Evolutionary conservation across 1,139 yeast genomes (phyloP).

Genomic region (Lodderomyces beijingensis): DNA sequence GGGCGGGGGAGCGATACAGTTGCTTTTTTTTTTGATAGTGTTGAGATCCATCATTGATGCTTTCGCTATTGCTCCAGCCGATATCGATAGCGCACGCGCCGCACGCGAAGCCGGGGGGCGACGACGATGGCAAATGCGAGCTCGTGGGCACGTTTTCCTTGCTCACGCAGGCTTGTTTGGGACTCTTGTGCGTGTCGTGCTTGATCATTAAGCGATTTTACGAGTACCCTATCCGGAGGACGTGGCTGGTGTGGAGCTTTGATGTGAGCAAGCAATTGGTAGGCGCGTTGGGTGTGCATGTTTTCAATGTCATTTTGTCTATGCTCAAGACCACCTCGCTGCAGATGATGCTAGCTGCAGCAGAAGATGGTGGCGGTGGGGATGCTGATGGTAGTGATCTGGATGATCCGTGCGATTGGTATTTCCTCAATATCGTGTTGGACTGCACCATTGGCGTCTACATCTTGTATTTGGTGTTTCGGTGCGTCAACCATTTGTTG

Average conservation of each 20-base stretch:
- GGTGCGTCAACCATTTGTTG: slow-evolving; percentile 41
- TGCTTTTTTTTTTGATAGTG: not conserved
- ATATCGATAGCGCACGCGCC: not conserved
- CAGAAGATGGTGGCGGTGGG: slow-evolving; percentile 9
- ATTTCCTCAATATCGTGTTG: slow-evolving; percentile 77
- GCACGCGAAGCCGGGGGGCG: slow-evolving; percentile 1
- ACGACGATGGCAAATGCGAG: slow-evolving; percentile 45
- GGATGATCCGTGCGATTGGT: slow-evolving; percentile 81
- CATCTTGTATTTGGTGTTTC: slow-evolving; percentile 56
- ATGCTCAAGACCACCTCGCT: slow-evolving; percentile 51
- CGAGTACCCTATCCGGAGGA: slow-evolving; percentile 76
- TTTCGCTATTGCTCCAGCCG: not conserved
- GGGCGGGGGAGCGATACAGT: too few relatives aligned
- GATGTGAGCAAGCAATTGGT: slow-evolving; percentile 87
- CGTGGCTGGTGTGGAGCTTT: slow-evolving; percentile 84
- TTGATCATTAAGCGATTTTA: slow-evolving; percentile 70
- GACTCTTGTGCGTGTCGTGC: slow-evolving; percentile 69
- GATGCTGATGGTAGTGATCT: slow-evolving; percentile 14
- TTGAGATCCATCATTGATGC: not conserved
- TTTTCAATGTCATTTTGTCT: slow-evolving; percentile 71
- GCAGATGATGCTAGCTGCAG: too few relatives aligned
- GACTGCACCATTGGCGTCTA: slow-evolving; percentile 97
- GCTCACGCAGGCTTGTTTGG: slow-evolving; percentile 61
- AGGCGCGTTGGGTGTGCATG: slow-evolving; percentile 83
- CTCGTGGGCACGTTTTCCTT: slow-evolving; percentile 70